Evolutionary conservation across 2,329 filamentous ascomycete genomes (phyloP).

Genomic region (Graphilbum ipis-grandicollis): DNA sequence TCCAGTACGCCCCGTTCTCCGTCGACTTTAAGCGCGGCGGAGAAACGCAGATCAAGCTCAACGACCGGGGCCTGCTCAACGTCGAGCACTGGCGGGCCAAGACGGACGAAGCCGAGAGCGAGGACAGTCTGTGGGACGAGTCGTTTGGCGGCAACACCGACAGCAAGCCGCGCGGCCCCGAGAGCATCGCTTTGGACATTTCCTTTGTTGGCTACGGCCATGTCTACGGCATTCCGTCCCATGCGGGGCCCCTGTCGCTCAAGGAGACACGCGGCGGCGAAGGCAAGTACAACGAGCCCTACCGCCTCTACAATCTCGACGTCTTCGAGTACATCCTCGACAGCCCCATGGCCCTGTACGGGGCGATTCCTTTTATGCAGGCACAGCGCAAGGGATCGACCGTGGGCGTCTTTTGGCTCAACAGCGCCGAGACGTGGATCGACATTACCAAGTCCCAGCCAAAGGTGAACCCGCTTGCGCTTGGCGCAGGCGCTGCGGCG

Average conservation of each 20-base stretch:
- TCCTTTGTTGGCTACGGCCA: conserved; percentile 82
- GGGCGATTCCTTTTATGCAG: conserved; percentile 95
- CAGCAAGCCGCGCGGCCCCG: conserved; percentile 83
- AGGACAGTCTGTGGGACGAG: conserved; percentile 97
- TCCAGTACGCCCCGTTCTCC: conserved; percentile 66
- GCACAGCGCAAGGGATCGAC: conserved; percentile 87
- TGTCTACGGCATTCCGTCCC: conserved; percentile 88
- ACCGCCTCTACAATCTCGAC: conserved; percentile 88
- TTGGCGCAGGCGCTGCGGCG: conserved; percentile 45
- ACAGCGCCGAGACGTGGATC: conserved; percentile 92
- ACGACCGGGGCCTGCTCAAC: conserved; percentile 78
- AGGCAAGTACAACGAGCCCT: conserved; percentile 74
- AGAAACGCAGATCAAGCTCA: conserved; percentile 68
- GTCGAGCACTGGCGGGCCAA: conserved; percentile 92
- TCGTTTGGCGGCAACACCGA: conserved; percentile 90
- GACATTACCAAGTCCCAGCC: conserved; percentile 74
- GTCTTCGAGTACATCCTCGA: conserved; percentile 97
- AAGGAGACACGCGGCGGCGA: conserved; percentile 81
- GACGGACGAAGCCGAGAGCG: conserved; percentile 53
- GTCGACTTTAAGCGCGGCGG: conserved; percentile 80
- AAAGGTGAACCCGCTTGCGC: conserved; percentile 56
- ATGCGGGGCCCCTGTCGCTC: conserved; percentile 73
- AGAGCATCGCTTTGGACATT: conserved; percentile 82
- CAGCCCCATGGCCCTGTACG: conserved; percentile 96
- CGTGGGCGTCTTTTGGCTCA: conserved; percentile 94